phyloP scores from a whole-genome alignment of 2,329 filamentous ascomycete species.

The Dendryphion nanum region DNA sequence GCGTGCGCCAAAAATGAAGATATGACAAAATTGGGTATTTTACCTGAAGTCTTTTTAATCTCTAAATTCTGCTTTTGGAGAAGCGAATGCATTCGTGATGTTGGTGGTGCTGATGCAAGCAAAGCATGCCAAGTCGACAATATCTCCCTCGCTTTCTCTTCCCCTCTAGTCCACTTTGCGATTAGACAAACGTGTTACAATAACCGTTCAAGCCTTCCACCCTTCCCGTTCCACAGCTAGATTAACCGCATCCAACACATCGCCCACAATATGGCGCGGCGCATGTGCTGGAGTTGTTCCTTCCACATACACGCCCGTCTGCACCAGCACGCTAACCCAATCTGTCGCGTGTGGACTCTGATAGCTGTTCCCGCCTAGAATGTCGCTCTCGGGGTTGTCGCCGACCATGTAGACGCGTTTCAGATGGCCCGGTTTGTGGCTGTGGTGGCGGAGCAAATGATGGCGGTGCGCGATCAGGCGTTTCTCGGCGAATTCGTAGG shows the following conservation, averaged over 20 bases:
- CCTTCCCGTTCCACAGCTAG: constrained; percentile 64
- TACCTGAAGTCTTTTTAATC: too few species aligned
- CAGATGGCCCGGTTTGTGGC: constrained; percentile 47
- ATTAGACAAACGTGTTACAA: too few species aligned
- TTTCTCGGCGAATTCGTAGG: constrained; percentile 81
- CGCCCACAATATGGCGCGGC: constrained; percentile 66
- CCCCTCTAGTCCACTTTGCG: too few species aligned
- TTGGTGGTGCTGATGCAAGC: too few species aligned
- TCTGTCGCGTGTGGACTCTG: constrained; percentile 63
- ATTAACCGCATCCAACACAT: constrained; percentile 73
- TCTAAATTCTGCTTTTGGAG: too few species aligned
- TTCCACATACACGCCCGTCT: constrained; percentile 72
- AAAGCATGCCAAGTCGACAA: not conserved
- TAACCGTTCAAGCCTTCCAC: constrained; percentile 38
- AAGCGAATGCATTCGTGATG: too few species aligned
- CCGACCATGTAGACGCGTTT: constrained; percentile 90
- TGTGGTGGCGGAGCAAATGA: constrained; percentile 41
- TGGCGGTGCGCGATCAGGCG: constrained; percentile 64
- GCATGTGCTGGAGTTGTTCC: constrained; percentile 56
- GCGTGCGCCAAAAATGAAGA: too few species aligned
- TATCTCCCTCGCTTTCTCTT: too few species aligned
- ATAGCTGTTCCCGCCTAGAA: constrained; percentile 80
- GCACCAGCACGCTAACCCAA: constrained; percentile 76
- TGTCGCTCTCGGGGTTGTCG: constrained; percentile 74
- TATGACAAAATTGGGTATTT: too few species aligned